Base-by-base conservation (phyloP, 805 yeast species). In the Lachancea dasiensis region DNA sequence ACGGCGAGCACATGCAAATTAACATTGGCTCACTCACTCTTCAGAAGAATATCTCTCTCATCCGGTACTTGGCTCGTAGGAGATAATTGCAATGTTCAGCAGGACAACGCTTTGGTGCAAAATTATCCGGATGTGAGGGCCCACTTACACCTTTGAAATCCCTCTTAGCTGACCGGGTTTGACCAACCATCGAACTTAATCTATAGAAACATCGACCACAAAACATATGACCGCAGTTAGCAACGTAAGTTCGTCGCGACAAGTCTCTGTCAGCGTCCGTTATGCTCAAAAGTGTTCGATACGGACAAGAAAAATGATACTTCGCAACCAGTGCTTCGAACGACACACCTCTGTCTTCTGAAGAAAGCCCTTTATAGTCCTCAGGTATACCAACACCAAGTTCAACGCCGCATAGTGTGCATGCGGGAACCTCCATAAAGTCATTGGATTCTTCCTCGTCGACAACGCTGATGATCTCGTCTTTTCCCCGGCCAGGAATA, bases 141-240 rank as follows among this genome's bases (percentile, higher is more conserved):
- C 59, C 69, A 49, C 44, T 54, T 9, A 40, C 43, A 6, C 42
- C 39, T 2, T 45, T 43, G 29, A 52, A 45, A 27, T 46, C 48
- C 39, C 45, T 54, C 45, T 53, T 61, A 2, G 54, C 42, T 14
- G 37, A 33, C 31, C 47, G 49, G 24, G 44, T 42, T 6, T 44
- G 45, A 0, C 47, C 48, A 40, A 56, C 53, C 3, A 66, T 50
- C 48, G 72, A 69, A 13, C 71, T 72, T n/a, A 81, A 76, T 48
- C 77, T 72, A 46, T 75, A 75, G 16, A 81, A 82, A 61, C 96
- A 86, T 28, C 90, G 61, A 1, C 95, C 96, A 59, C 96, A 86
- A 56, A 75, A 86, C 0, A 79, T 72, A 63, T 86, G 96, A 0
- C 95, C 95, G 65, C 96, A 86, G 27, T 63, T 60, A 0, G 84